Percentiles rank a stretch among this genome's conserved stretches.
Conservation (phyloP, 495 filamentous ascomycete species). For the Neurospora sp. region DNA sequence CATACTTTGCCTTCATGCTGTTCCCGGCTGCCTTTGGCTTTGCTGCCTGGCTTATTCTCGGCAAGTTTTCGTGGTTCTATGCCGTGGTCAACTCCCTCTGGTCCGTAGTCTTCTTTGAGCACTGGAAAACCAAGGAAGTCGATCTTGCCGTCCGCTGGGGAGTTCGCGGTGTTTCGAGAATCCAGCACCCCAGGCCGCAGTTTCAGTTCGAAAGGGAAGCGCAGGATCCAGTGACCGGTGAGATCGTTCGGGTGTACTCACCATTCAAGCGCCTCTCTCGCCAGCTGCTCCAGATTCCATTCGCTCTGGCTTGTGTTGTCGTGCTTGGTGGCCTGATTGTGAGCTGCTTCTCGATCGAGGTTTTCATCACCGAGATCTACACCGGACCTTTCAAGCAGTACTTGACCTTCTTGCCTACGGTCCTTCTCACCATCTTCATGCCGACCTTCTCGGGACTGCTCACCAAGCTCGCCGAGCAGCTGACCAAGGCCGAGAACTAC, state of each 20-base stretch:
- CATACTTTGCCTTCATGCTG: constrained; percentile 77
- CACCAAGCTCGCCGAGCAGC: constrained; percentile 61
- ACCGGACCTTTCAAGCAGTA: constrained; percentile 79
- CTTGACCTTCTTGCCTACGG: constrained; percentile 78
- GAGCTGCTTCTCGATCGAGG: constrained; percentile 85
- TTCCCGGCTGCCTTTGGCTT: constrained; percentile 80
- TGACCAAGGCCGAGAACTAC: constrained; percentile 89
- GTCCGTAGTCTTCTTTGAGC: constrained; percentile 88
- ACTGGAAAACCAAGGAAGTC: constrained; percentile 90
- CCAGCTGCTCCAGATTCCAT: constrained; percentile 82
- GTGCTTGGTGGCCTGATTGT: constrained; percentile 74
- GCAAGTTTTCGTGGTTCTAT: constrained; percentile 76
- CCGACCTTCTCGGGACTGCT: constrained; percentile 71
- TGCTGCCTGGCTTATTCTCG: constrained; percentile 71
- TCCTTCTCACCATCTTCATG: constrained; percentile 68
- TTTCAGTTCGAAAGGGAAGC: constrained; percentile 70
- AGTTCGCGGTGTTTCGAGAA: constrained; percentile 74
- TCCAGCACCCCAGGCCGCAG: constrained; percentile 64
- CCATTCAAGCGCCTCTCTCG: constrained; percentile 63
- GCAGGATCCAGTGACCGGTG: constrained; percentile 76
- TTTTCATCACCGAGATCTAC: constrained; percentile 93
- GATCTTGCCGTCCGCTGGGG: constrained; percentile 90
- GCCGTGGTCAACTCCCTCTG: constrained; percentile 73
- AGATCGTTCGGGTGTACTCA: constrained; percentile 68
- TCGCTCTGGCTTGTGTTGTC: constrained; percentile 60